Conservation (phyloP, 257 asterid species). For the Cynanchum wilfordii region DNA sequence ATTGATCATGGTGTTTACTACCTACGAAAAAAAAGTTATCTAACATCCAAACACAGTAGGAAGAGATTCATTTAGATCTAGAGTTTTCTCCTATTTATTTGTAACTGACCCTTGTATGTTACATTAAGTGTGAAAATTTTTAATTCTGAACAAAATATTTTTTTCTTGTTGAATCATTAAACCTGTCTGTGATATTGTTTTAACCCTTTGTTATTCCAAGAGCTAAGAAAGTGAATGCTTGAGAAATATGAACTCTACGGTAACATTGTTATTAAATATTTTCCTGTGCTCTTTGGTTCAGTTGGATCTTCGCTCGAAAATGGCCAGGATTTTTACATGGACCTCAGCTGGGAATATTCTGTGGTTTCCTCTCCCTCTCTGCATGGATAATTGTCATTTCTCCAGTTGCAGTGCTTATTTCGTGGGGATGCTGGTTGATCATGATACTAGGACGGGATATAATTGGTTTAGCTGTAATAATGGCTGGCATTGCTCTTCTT, state of each 20-base stretch:
- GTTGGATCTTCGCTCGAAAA: slow-evolving; percentile 98
- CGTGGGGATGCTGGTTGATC: slow-evolving; percentile 96
- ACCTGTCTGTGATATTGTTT: background rate
- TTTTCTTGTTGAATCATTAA: background rate
- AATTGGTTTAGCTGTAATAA: slow-evolving; percentile 93
- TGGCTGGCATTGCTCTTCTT: slow-evolving; percentile 95
- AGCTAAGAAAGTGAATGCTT: background rate
- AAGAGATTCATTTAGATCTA: background rate
- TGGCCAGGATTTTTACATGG: slow-evolving; percentile 90
- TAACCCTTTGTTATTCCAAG: background rate
- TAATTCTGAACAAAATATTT: background rate
- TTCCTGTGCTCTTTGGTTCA: slow-evolving; percentile 35
- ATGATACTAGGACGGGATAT: slow-evolving; percentile 88
- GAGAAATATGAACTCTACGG: background rate
- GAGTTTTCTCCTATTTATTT: background rate
- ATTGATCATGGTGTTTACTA: background rate
- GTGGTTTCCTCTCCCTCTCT: slow-evolving; percentile 63
- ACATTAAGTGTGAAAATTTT: background rate
- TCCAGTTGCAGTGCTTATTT: slow-evolving; percentile 69
- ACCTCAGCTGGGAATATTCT: slow-evolving; percentile 79
- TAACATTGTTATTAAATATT: slow-evolving; percentile 6
- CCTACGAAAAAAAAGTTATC: background rate
- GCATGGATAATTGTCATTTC: slow-evolving; percentile 89
- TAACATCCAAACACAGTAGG: background rate
- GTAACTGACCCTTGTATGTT: background rate